phyloP scores from a whole-genome alignment of 2,329 filamentous ascomycete genomes.

The Aspergillus luchuensis region DNA sequence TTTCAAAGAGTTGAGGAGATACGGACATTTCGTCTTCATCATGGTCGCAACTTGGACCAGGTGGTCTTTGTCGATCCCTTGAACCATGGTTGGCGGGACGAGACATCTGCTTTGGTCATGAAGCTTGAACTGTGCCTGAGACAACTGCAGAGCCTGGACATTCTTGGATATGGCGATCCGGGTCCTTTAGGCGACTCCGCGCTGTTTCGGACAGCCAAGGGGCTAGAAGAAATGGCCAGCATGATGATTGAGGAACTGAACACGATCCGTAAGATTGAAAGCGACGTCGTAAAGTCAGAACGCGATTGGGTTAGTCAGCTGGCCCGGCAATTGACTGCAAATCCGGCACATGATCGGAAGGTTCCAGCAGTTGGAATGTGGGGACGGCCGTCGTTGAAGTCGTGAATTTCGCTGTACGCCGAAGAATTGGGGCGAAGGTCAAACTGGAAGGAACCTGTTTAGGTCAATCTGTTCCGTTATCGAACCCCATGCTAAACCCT shows the following conservation, averaged over 20 bases:
- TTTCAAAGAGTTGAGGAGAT: conserved; percentile 33
- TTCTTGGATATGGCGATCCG: conserved; percentile 32
- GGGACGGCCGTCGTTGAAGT: conserved; percentile 23
- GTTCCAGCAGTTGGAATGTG: conserved; percentile 30
- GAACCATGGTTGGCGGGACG: conserved; percentile 37
- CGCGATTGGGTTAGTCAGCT: conserved; percentile 34
- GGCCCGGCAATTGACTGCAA: conserved; percentile 28
- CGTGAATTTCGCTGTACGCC: conserved; percentile 2
- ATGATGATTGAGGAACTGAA: conserved; percentile 43
- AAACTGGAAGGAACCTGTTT: neutral
- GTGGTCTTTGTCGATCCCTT: conserved; percentile 40
- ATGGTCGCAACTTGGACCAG: conserved; percentile 14
- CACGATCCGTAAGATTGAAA: conserved; percentile 39
- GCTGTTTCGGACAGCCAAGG: conserved; percentile 31
- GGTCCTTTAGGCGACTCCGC: conserved; percentile 32
- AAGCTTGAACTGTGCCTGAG: conserved; percentile 40
- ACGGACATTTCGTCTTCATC: conserved; percentile 19
- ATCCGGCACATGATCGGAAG: conserved; percentile 13
- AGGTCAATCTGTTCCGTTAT: neutral
- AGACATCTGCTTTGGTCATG: conserved; percentile 30
- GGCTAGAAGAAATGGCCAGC: conserved; percentile 33
- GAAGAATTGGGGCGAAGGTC: neutral
- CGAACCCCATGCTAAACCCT: neutral
- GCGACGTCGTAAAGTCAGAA: conserved; percentile 38
- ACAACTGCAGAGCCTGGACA: conserved; percentile 41